phyloP scores from a whole-genome alignment of 2,329 filamentous ascomycete species.

The Fusarium haematococcum region DNA sequence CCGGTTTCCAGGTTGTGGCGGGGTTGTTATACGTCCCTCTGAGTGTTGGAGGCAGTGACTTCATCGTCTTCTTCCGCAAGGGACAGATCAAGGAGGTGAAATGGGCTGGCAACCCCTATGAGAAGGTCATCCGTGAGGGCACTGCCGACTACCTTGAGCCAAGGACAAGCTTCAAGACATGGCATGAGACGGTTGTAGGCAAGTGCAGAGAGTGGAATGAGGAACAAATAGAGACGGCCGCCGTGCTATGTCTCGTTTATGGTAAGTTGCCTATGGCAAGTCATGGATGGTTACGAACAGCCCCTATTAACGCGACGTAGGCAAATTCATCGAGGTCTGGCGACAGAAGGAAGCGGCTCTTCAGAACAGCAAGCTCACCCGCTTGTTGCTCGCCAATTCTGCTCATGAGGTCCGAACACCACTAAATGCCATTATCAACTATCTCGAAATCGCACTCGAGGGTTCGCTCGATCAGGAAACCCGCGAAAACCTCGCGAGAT shows the following conservation, averaged over 20 bases:
- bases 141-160: constrained; percentile 82
- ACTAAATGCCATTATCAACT: constrained; percentile 94
- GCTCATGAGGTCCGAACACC: constrained; percentile 93
- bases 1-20: constrained; percentile 82
- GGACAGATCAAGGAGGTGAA: constrained; percentile 81
- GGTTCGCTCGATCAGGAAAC: constrained; percentile 84
- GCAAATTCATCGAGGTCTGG: constrained; percentile 92
- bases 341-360: constrained; percentile 87
- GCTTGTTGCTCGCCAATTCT: constrained; percentile 84
- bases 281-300: too few species aligned
- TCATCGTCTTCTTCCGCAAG: constrained; percentile 91
- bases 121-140: constrained; percentile 79
- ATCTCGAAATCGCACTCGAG: constrained; percentile 90
- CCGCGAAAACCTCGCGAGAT: constrained; percentile 83
- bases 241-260: constrained; percentile 88
- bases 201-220: constrained; percentile 91
- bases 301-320: constrained; percentile 38
- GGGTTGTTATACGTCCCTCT: constrained; percentile 86
- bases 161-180: constrained; percentile 81
- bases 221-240: constrained; percentile 89
- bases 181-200: constrained; percentile 84
- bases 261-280: constrained; percentile 60
- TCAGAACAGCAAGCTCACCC: constrained; percentile 84
- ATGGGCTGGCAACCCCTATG: constrained; percentile 89
- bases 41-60: constrained; percentile 80